Evolutionary conservation across 345 rosid species (phyloP).

Genomic region (Carallia brachiata): DNA sequence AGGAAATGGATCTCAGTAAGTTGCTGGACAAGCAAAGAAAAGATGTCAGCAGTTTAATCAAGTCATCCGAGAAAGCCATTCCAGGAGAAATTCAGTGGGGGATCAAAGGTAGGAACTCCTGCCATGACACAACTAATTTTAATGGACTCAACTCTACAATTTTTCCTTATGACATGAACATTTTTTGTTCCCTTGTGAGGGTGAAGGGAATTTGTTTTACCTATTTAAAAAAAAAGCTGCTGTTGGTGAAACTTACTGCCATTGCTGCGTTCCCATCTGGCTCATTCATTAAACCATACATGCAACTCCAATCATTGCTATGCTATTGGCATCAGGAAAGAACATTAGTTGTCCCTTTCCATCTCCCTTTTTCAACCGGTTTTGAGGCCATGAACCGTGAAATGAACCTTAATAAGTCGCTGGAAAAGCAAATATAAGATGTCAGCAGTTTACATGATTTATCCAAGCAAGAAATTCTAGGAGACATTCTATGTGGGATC

Average conservation of each 20-base stretch:
- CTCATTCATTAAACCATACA: constrained; percentile 17
- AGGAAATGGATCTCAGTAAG: constrained; percentile 6
- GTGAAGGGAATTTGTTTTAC: too few species aligned
- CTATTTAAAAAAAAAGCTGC: too few species aligned
- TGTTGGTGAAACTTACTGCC: too few species aligned
- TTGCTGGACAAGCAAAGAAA: constrained; percentile 13
- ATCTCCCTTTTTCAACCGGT: neutral
- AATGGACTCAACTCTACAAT: neutral
- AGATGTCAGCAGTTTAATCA: neutral
- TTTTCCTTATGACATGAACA: neutral
- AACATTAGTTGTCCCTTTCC: neutral
- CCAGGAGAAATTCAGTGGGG: constrained; percentile 12
- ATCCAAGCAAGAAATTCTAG: constrained; percentile 2
- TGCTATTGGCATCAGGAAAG: constrained; percentile 8
- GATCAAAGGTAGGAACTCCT: constrained; percentile 13
- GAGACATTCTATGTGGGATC: constrained; percentile 10
- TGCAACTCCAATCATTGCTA: constrained; percentile 15
- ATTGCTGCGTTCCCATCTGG: constrained; percentile 6
- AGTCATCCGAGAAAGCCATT: constrained; percentile 3
- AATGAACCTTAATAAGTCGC: constrained; percentile 8
- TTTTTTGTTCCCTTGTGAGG: neutral
- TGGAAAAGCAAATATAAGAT: constrained; percentile 11
- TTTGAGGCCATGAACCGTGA: constrained; percentile 6
- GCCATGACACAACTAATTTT: neutral
- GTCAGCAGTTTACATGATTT: constrained; percentile 1